These are phyloP conservation scores for Dentipellis fragilis DNA, from an alignment of 768 basidiomycete genomes.

Conservation along the genomic window DNA sequence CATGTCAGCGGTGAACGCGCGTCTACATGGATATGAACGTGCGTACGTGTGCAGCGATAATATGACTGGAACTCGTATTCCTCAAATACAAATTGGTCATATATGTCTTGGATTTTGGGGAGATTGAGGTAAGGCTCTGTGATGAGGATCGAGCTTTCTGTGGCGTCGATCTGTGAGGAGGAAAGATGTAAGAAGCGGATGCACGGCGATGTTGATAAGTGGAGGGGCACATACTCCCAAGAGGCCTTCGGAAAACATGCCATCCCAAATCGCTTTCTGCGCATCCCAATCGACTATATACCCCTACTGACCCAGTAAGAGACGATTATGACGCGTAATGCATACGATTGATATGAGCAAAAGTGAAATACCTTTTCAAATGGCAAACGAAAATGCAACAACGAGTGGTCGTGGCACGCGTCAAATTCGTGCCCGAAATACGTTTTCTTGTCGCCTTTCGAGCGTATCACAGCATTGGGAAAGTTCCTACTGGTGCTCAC, in stretches of 20 bases:
- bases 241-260: conserved; percentile 65
- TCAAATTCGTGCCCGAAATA: conserved; percentile 84
- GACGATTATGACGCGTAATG: conserved; percentile 8
- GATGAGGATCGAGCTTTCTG: conserved; percentile 65
- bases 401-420: conserved; percentile 68
- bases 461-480: conserved; percentile 75
- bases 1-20: conserved; percentile 8
- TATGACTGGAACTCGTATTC: conserved; percentile 91
- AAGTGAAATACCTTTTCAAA: conserved; percentile 74
- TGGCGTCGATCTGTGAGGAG: conserved; percentile 52
- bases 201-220: conserved; percentile 8
- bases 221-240: conserved; percentile 40
- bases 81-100: conserved; percentile 94
- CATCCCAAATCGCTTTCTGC: conserved; percentile 91
- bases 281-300: conserved; percentile 93
- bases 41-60: conserved; percentile 72
- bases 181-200: background rate
- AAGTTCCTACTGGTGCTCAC: conserved; percentile 40
- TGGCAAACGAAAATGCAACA: conserved; percentile 73
- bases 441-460: conserved; percentile 71
- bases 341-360: conserved; percentile 2
- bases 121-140: conserved; percentile 95
- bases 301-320: conserved; percentile 44
- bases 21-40: conserved; percentile 7
- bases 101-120: conserved; percentile 83